Evolutionary conservation across 176 grass and related monocot genomes (phyloP).

Genomic region (Paspalum vaginatum): DNA sequence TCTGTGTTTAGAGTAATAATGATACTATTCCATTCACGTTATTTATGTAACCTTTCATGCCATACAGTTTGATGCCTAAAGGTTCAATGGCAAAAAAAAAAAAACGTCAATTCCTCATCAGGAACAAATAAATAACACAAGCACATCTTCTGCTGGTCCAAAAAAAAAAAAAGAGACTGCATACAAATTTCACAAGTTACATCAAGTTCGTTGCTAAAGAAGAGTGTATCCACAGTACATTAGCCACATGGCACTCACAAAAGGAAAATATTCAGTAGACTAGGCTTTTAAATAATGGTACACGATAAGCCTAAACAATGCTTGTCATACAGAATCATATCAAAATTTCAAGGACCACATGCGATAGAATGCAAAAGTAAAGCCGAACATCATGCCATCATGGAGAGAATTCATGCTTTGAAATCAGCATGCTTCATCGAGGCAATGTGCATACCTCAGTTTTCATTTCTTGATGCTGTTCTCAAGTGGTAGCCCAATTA

Average conservation of each 20-base stretch:
- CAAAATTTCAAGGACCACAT: conserved; percentile 41
- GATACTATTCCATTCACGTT: background rate
- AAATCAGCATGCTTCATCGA: conserved; percentile 21
- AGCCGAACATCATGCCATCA: conserved; percentile 50
- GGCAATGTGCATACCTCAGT: conserved; percentile 49
- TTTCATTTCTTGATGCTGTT: conserved; percentile 39
- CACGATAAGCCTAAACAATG: conserved; percentile 19
- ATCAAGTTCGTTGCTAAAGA: conserved; percentile 32
- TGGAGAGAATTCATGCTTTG: conserved; percentile 45
- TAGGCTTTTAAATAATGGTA: conserved; percentile 33
- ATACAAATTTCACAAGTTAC: conserved; percentile 1
- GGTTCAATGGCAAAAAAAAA: too few species aligned
- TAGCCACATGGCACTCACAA: background rate
- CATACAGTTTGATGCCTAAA: conserved; percentile 4
- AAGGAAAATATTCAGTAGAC: conserved; percentile 21
- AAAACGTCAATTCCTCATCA: conserved; percentile 18
- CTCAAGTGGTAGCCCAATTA: conserved; percentile 41
- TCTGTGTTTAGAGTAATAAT: conserved; percentile 12
- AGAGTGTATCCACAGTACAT: conserved; percentile 17
- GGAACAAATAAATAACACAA: background rate
- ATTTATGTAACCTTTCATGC: background rate
- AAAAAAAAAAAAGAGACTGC: conserved; percentile 21
- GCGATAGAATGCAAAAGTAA: conserved; percentile 26
- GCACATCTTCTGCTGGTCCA: background rate
- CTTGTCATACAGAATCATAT: conserved; percentile 35